These are phyloP conservation scores for Mycena kentingensis DNA, from an alignment of 768 basidiomycete species.

Conservation along the genomic window DNA sequence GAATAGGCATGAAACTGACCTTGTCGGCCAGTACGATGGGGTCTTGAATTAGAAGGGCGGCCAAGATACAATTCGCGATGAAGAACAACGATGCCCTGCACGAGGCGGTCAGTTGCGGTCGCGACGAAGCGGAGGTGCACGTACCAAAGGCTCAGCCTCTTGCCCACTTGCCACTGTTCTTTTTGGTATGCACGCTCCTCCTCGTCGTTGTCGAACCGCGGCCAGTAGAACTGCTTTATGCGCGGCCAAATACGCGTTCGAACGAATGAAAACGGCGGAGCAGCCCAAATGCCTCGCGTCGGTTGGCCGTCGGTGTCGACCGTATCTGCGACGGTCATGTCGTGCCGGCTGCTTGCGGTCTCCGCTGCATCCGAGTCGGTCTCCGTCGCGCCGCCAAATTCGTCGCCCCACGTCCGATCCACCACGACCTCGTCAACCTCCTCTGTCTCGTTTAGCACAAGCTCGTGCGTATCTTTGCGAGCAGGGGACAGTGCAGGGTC, in stretches of 20 bases:
- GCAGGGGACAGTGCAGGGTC: background rate
- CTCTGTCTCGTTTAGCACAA: slow-evolving; percentile 24
- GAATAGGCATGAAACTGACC: slow-evolving; percentile 1
- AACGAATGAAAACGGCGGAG: slow-evolving; percentile 4
- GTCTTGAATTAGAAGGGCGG: slow-evolving; percentile 20
- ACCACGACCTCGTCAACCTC: slow-evolving; percentile 61
- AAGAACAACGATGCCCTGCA: slow-evolving; percentile 28
- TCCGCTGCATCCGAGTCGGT: slow-evolving; percentile 28
- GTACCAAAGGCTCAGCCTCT: slow-evolving; percentile 11
- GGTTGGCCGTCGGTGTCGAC: background rate
- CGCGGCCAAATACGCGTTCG: slow-evolving; percentile 8
- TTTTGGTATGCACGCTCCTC: slow-evolving; percentile 22
- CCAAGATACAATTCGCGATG: slow-evolving; percentile 28
- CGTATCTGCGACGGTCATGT: slow-evolving; percentile 8
- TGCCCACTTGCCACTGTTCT: slow-evolving; percentile 24
- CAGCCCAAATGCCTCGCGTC: slow-evolving; percentile 15
- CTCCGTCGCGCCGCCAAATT: slow-evolving; percentile 43
- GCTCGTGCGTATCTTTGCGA: background rate
- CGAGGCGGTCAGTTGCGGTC: slow-evolving; percentile 9
- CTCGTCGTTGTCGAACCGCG: slow-evolving; percentile 15
- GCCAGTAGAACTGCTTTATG: slow-evolving; percentile 19
- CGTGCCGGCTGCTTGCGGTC: slow-evolving; percentile 14
- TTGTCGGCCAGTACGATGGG: slow-evolving; percentile 30
- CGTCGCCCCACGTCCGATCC: slow-evolving; percentile 53
- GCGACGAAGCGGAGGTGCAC: background rate